Evolutionary conservation across 148 eudicot species (phyloP).

Genomic region (Spergularia bocconei): DNA sequence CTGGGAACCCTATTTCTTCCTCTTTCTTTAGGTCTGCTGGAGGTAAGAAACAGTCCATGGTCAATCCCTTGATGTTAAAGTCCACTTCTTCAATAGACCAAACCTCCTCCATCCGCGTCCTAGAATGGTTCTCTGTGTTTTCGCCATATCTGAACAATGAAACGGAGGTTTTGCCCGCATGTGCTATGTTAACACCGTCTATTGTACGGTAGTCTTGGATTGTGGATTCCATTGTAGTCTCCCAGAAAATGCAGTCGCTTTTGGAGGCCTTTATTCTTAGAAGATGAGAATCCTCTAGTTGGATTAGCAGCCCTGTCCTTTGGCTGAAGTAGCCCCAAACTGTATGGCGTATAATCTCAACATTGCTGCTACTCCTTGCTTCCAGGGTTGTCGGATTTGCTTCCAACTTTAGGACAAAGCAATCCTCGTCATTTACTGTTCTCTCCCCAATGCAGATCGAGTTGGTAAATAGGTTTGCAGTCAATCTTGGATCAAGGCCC

Average conservation of each 20-base stretch:
- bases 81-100: conserved; percentile 90
- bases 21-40: conserved; percentile 73
- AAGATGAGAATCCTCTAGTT: conserved; percentile 80
- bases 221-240: conserved; percentile 81
- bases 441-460: conserved; percentile 81
- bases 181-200: conserved; percentile 82
- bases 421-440: conserved; percentile 61
- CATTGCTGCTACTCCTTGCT: conserved; percentile 77
- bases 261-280: conserved; percentile 59
- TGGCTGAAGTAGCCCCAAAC: conserved; percentile 96
- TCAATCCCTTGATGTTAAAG: conserved; percentile 76
- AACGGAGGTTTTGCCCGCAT: conserved; percentile 60
- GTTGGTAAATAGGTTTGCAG: conserved; percentile 74
- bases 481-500: conserved; percentile 89
- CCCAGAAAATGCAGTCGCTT: conserved; percentile 71
- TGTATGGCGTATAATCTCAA: conserved; percentile 75
- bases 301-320: conserved; percentile 72
- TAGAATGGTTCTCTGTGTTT: conserved; percentile 50
- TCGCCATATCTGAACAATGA: conserved; percentile 76
- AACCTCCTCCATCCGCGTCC: conserved; percentile 78
- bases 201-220: conserved; percentile 67
- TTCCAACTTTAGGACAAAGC: conserved; percentile 76
- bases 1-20: conserved; percentile 40
- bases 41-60: conserved; percentile 72
- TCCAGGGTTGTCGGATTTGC: conserved; percentile 54